These are phyloP conservation scores for Kwoniella newhampshirensis DNA, from an alignment of 768 basidiomycete species.

Conservation along the genomic window DNA sequence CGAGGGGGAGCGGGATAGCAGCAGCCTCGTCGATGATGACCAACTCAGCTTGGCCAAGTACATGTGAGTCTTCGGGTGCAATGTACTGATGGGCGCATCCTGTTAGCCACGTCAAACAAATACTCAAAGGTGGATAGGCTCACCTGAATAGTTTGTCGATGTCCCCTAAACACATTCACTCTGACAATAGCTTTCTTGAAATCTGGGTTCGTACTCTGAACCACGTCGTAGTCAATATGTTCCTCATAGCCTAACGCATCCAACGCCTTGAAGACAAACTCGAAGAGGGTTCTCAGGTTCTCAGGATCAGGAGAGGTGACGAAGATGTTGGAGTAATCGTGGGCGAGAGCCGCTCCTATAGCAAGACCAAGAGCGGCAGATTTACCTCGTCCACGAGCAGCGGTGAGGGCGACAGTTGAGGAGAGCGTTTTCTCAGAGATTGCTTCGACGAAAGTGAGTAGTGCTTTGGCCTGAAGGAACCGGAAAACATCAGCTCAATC, in stretches of 20 bases:
- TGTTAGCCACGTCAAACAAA: neutral
- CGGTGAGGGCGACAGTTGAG: constrained; percentile 92
- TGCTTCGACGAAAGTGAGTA: constrained; percentile 91
- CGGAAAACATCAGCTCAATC: neutral
- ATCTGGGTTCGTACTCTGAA: constrained; percentile 90
- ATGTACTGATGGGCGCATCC: constrained; percentile 69
- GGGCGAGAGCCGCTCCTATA: constrained; percentile 84
- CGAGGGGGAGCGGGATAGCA: constrained; percentile 93
- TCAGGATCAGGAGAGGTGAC: constrained; percentile 97
- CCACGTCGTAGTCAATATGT: constrained; percentile 96
- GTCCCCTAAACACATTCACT: constrained; percentile 87
- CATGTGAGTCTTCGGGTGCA: constrained; percentile 95
- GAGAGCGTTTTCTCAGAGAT: constrained; percentile 82
- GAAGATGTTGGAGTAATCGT: constrained; percentile 96
- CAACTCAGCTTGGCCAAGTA: constrained; percentile 94
- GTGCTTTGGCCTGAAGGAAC: constrained; percentile 64
- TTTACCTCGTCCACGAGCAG: constrained; percentile 92
- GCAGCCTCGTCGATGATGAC: constrained; percentile 98
- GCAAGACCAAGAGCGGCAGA: constrained; percentile 94
- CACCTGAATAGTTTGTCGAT: constrained; percentile 95
- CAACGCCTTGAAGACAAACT: constrained; percentile 95
- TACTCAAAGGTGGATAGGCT: constrained; percentile 9
- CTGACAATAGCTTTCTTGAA: constrained; percentile 93
- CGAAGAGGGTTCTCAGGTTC: constrained; percentile 95
- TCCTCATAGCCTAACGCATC: constrained; percentile 94